Evolutionary conservation across 2,329 filamentous ascomycete species (phyloP), one percentile per base, ranked within the genome.

Genomic region (Paecilomyces fulvus): DNA sequence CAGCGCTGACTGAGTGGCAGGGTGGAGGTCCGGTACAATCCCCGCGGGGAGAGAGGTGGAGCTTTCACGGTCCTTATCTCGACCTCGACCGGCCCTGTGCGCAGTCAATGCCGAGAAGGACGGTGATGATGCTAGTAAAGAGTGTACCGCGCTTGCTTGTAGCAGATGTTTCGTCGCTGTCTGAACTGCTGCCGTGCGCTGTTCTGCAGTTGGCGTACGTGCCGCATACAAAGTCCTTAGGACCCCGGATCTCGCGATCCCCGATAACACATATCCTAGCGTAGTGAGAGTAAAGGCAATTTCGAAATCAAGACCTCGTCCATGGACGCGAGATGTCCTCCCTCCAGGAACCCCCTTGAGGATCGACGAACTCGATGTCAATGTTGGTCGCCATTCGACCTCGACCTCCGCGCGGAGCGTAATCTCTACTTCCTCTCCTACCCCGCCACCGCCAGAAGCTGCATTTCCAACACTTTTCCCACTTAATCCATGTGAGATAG

Each of bases 261-360:
- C 77, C 10, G 84, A 85, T 62, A 94, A 80, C 1, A 87, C 83
- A 66, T 88, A 89, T 17, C 85, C 92, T 46, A 96, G 76, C 0
- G 90, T 88, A 0, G 87, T 85, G 6, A 96, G 76, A 0, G 84
- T 81, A 68, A 95, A 96, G 60, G 83, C 85, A 33, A 96, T 76
- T 68, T 99, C 94, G 71, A 90, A 88, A 65, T 92, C 88, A 3
- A 97, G 75, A 6, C 87, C 88, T 33, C 81, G 80, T 7, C 94
- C 78, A 61, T 84, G 87, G 6, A 88, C 76, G n/a, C 90, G 81
- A 17, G n/a, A 20, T 1, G 37, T 20, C 11, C 83, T 75, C 12
- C 79, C 76, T 64, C 90, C 85, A 23, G 83, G 84, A 1, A 83
- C 81, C 1, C 55, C 52, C 37, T 60, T 65, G 6, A 61, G 58